phyloP scores from a whole-genome alignment of 192 early-diverging fungal species.

The Coemansia sp. region DNA sequence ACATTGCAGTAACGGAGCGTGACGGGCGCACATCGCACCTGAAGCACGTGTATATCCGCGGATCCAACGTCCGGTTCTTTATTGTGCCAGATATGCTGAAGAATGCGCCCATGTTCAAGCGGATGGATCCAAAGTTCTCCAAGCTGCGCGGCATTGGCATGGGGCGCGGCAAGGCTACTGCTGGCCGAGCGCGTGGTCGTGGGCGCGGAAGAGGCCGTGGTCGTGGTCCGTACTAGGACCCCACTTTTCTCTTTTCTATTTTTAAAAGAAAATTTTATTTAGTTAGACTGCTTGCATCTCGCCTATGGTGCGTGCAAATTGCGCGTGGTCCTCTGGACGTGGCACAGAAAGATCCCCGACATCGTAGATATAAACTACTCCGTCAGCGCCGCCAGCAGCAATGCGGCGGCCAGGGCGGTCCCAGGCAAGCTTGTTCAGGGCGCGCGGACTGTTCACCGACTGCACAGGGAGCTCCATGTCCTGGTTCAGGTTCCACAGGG shows the following conservation, averaged over 20 bases:
- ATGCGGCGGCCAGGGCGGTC: slow-evolving; percentile 82
- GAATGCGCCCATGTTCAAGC: slow-evolving; percentile 99
- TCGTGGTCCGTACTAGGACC: slow-evolving; percentile 27
- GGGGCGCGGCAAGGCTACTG: slow-evolving; percentile 41
- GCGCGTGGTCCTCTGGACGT: slow-evolving; percentile 44
- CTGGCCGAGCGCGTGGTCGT: slow-evolving; percentile 21
- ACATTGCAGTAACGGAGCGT: slow-evolving; percentile 88
- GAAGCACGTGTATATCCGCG: slow-evolving; percentile 95
- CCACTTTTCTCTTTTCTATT: neutral
- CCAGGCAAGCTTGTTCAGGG: slow-evolving; percentile 94
- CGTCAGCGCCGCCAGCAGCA: slow-evolving; percentile 82
- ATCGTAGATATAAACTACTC: slow-evolving; percentile 84
- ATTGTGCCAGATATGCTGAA: slow-evolving; percentile 99
- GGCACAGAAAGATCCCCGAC: slow-evolving; percentile 76
- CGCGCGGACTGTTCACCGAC: slow-evolving; percentile 55
- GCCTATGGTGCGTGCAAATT: slow-evolving; percentile 29
- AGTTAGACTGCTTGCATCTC: neutral
- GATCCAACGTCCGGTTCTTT: slow-evolving; percentile 89
- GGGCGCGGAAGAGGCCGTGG: slow-evolving; percentile 25
- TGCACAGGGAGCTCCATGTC: slow-evolving; percentile 73
- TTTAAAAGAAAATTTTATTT: too few species aligned
- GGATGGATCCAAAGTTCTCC: slow-evolving; percentile 69
- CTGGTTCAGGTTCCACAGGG: slow-evolving; percentile 90
- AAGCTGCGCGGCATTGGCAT: slow-evolving; percentile 56
- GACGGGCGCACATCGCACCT: slow-evolving; percentile 90